Evolutionary conservation across 805 yeast species (phyloP), one percentile per base, ranked within the genome.

Genomic region (Schizosaccharomyces octosporus): DNA sequence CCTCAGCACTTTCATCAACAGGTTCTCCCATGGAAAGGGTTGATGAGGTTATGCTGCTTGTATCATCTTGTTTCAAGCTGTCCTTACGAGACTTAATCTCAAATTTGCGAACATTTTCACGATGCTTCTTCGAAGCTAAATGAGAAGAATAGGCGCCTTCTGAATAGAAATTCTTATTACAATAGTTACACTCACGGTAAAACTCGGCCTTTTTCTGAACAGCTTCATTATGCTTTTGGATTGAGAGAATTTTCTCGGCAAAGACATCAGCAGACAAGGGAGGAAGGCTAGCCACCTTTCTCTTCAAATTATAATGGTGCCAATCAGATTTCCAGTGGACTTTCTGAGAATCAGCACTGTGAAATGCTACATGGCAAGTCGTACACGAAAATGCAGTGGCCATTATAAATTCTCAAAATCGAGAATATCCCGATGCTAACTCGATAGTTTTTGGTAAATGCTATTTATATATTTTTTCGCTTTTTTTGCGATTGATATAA

Each of bases 251-350:
- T 69, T 87, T 84, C 65, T 83, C 85, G 24, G 85, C 85, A 71
- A 85, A 85, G 1, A 78, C 72, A 48, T 77, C 84, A 1, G 87
- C 80, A 21, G 82, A 73, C 39, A 88, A 80, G 1, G 95, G 83
- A 5, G 89, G 83, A 63, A 88, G 72, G 39, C 79, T 78, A 0
- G 96, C 95, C 41, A 93, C 95, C 67, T 95, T 79, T 73, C 98
- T 81, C 70, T 93, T 93, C 68, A 93, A 77, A 69, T 93, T 93
- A 72, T 93, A 93, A 64, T 98, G 79, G 70, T 93, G 98, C 98
- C 98, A 93, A 62, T 93, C 98, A 2, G 95, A 83, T 70, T 86
- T 87, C 98, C 93, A 93, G 70, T 93, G 98, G 65, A 78, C 78
- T 64, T 97, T 78, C 73, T 93, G 98, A 63, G 82, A 76, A 64